Percentiles rank a stretch among this genome's conserved stretches.
Conservation (phyloP, 2,329 filamentous ascomycete genomes). For the Ilyonectria destructans region DNA sequence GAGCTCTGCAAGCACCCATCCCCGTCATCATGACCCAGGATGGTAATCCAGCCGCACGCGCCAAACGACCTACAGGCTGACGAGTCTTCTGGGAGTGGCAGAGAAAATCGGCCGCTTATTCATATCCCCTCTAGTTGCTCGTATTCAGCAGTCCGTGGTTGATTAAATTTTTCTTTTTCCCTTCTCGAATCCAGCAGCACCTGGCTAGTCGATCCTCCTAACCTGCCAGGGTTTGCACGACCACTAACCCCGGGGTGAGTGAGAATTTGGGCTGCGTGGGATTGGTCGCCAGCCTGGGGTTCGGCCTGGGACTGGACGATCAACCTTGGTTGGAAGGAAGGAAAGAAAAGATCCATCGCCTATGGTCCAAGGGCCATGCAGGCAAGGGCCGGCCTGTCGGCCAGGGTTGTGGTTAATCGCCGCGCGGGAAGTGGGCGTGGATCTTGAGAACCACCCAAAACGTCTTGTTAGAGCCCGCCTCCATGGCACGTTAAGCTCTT, state of each 20-base stretch:
- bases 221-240: constrained; percentile 27
- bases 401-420: constrained; percentile 42
- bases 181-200: constrained; percentile 34
- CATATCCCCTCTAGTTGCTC: constrained; percentile 31
- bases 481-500: constrained; percentile 28
- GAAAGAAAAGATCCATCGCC: constrained; percentile 16
- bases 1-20: constrained; percentile 25
- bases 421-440: constrained; percentile 48
- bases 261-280: constrained; percentile 29
- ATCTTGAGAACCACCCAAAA: constrained; percentile 42
- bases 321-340: not conserved
- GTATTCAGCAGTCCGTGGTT: constrained; percentile 37
- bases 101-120: constrained; percentile 29
- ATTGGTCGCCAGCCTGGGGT: constrained; percentile 24
- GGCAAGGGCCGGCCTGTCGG: constrained; percentile 19
- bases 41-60: constrained; percentile 24
- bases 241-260: constrained; percentile 23
- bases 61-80: constrained; percentile 34
- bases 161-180: constrained; percentile 36
- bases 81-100: constrained; percentile 24
- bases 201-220: constrained; percentile 27
- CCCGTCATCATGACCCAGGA: constrained; percentile 34
- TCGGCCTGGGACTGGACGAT: constrained; percentile 17
- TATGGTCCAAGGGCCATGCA: constrained; percentile 23
- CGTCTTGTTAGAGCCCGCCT: constrained; percentile 31